Percentiles rank a stretch among this genome's conserved stretches.
Evolutionary conservation across 371 early-diverging fungal species (phyloP).

Genomic region (Saksenaea oblongispora): DNA sequence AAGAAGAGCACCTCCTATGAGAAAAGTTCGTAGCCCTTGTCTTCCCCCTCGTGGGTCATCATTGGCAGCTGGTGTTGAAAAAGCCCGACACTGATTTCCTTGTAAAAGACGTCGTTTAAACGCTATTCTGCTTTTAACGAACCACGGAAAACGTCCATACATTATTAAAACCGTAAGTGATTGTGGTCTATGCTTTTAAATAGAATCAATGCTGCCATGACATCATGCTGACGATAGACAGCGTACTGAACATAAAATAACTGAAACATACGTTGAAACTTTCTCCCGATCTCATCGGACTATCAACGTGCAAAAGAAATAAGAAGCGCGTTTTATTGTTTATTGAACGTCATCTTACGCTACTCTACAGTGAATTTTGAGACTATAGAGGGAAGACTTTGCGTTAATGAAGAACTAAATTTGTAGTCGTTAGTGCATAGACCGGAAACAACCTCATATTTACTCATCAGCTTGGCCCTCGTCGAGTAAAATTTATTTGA

Average conservation of each 20-base stretch:
- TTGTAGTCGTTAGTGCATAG: too few relatives aligned
- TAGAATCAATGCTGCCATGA: constrained; percentile 2
- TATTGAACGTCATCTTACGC: too few relatives aligned
- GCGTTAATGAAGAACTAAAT: too few relatives aligned
- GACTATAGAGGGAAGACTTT: too few relatives aligned
- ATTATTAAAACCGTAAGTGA: background rate
- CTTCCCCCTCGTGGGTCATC: background rate
- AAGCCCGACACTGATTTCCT: constrained; percentile 4
- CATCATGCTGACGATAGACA: constrained; percentile 8
- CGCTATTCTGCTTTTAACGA: background rate
- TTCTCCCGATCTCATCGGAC: background rate
- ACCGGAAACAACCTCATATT: too few relatives aligned
- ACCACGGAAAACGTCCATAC: background rate
- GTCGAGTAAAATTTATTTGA: too few relatives aligned
- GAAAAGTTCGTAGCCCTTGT: background rate
- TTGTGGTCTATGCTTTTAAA: background rate
- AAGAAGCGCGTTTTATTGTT: background rate
- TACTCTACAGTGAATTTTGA: too few relatives aligned
- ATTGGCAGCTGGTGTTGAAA: background rate
- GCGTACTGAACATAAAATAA: background rate
- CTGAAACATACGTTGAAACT: background rate
- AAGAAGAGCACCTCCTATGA: constrained; percentile 8
- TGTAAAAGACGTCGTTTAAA: background rate
- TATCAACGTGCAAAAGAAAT: background rate
- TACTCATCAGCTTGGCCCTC: too few relatives aligned